These are phyloP conservation scores for Cyphellophora europaea DNA, from an alignment of 2,329 filamentous ascomycete species.

Conservation along the genomic window DNA sequence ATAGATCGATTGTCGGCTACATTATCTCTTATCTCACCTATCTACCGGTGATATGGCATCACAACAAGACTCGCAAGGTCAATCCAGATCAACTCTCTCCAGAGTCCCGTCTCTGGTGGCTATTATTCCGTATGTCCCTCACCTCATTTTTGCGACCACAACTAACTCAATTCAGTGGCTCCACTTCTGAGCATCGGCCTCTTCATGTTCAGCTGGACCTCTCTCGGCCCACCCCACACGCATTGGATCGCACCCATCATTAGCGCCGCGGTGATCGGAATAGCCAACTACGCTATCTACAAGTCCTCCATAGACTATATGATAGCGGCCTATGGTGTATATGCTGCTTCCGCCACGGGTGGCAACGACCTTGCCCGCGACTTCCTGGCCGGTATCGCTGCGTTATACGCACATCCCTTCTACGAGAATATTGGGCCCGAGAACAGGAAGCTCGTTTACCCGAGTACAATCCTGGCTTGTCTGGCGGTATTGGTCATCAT, in stretches of 20 bases:
- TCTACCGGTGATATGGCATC: constrained; percentile 43
- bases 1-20: constrained; percentile 45
- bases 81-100: constrained; percentile 47
- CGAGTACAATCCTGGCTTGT: constrained; percentile 49
- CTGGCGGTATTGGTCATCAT: constrained; percentile 52
- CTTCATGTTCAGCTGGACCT: constrained; percentile 53
- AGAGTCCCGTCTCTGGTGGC: constrained; percentile 49
- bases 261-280: constrained; percentile 48
- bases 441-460: constrained; percentile 24
- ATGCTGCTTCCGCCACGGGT: constrained; percentile 55
- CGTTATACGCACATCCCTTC: constrained; percentile 47
- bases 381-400: constrained; percentile 52
- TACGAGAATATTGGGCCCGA: constrained; percentile 40
- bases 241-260: constrained; percentile 56
- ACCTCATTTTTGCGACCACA: constrained; percentile 2
- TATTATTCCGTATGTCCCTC: constrained; percentile 40
- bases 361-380: constrained; percentile 58
- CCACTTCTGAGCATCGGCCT: constrained; percentile 51
- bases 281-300: constrained; percentile 45
- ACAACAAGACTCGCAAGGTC: constrained; percentile 28
- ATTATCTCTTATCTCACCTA: constrained; percentile 47
- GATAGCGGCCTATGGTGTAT: constrained; percentile 56
- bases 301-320: constrained; percentile 55
- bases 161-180: constrained; percentile 28
- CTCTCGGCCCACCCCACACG: constrained; percentile 40